Evolutionary conservation across 805 yeast genomes (phyloP), one percentile per base, ranked within the genome.

Genomic region (Wickerhamiella sorbophila): DNA sequence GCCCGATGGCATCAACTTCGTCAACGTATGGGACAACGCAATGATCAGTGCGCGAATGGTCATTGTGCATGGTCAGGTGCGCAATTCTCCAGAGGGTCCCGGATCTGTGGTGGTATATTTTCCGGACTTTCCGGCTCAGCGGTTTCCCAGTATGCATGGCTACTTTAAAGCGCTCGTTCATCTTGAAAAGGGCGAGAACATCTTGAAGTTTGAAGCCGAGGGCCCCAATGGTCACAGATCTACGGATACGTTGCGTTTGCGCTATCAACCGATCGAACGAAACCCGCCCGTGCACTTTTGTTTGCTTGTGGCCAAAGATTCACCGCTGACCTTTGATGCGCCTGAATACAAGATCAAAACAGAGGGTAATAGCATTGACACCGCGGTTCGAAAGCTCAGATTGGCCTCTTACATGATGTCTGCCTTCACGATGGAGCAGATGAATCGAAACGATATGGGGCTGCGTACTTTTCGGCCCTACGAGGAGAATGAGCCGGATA

Each of bases 401-500:
- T 73, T 85, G 46, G 95, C 83, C 3, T 94, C 81, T 4, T 69
- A 94, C 51, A 59, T 87, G 59, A 83, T 84, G 94, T 88, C 84
- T 52, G 93, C 95, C 1, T 86, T 72, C 58, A 87, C 96, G 0
- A 77, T 75, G 51, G 96, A 87, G 51, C 95, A 86, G 55, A 84
- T 88, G 94, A 59, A 75, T 41, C 64, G 78, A 32, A 70, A 74
- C 36, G 87, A 91, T 0, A 72, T 83, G 54, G 93, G 95, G 9
- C 72, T 77, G 48, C 65, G 96, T 46, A 68, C 81, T 3, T 85
- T 85, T 60, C 74, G 74, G 46, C 80, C 85, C 48, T 76, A 68
- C 2, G 94, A 87, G 52, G 82, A 75, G 48, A 71, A 67, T 47
- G 57, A 67, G 3, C 58, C 60, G 14, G 75, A 75, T 42, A 72